These are phyloP conservation scores for Populus ilicifolia DNA, from an alignment of 345 rosid genomes.

Conservation along the genomic window DNA sequence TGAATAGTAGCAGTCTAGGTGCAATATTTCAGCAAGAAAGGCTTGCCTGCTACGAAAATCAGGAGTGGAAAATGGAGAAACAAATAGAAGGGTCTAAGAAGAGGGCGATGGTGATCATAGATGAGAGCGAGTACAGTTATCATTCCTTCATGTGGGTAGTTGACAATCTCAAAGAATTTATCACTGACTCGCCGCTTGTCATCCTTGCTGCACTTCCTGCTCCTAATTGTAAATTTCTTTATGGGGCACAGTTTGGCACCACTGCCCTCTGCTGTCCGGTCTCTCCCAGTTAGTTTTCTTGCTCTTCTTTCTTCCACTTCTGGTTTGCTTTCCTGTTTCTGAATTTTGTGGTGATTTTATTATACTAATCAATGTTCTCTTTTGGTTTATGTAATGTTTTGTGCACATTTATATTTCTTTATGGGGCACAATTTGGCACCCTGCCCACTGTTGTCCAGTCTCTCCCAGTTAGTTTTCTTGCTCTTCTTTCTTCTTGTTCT, in stretches of 20 bases:
- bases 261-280: background rate
- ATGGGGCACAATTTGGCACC: background rate
- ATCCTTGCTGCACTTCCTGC: constrained; percentile 30
- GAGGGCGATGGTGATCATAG: constrained; percentile 74
- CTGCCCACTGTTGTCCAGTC: background rate
- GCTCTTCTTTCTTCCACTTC: background rate
- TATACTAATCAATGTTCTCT: no score
- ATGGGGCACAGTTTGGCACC: background rate
- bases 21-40: no score
- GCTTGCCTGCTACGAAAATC: no score
- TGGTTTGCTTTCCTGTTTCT: background rate
- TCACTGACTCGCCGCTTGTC: constrained; percentile 44
- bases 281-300: background rate
- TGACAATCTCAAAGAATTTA: constrained; percentile 34
- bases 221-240: background rate
- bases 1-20: no score
- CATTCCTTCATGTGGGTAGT: constrained; percentile 64
- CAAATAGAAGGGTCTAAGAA: constrained; percentile 28
- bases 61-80: constrained; percentile 15
- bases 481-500: background rate
- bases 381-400: background rate
- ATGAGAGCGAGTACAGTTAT: constrained; percentile 68
- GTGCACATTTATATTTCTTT: background rate
- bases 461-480: background rate
- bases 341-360: no score